A percentile compares a stretch with the other conserved stretches of the same genome.
Conservation (phyloP, 257 asterid genomes). For the Nicotiana tomentosiformis region DNA sequence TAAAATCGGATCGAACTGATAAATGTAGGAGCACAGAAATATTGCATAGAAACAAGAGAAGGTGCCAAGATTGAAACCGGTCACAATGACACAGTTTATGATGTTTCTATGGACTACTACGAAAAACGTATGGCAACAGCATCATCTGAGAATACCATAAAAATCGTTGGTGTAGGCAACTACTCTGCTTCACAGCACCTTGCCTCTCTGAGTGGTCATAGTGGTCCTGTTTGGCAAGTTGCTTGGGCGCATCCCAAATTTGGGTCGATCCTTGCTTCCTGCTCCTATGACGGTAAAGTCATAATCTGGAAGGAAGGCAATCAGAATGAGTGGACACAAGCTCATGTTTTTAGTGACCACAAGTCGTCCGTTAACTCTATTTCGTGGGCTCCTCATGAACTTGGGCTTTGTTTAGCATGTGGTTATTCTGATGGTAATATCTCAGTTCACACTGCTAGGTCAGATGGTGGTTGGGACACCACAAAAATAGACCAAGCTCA, state of each 20-base stretch:
- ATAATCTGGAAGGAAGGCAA: conserved; percentile 89
- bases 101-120: conserved; percentile 85
- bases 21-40: no score
- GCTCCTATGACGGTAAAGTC: conserved; percentile 84
- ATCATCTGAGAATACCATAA: conserved; percentile 76
- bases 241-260: conserved; percentile 96
- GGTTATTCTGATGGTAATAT: conserved; percentile 90
- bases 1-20: no score
- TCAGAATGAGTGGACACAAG: conserved; percentile 75
- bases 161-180: conserved; percentile 59
- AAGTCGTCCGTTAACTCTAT: conserved; percentile 81
- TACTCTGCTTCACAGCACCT: conserved; percentile 74
- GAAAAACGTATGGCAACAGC: conserved; percentile 93
- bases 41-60: no score
- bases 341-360: conserved; percentile 67
- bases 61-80: conserved; percentile 75
- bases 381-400: conserved; percentile 89
- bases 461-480: conserved; percentile 82
- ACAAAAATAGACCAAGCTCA: conserved; percentile 87
- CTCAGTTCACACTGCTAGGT: conserved; percentile 56
- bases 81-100: conserved; percentile 75
- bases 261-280: conserved; percentile 77
- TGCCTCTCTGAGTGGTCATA: conserved; percentile 74
- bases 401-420: conserved; percentile 85
- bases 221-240: conserved; percentile 97